phyloP scores from a whole-genome alignment of 1,284 basidiomycete species.

The Phylloporus sp. region DNA sequence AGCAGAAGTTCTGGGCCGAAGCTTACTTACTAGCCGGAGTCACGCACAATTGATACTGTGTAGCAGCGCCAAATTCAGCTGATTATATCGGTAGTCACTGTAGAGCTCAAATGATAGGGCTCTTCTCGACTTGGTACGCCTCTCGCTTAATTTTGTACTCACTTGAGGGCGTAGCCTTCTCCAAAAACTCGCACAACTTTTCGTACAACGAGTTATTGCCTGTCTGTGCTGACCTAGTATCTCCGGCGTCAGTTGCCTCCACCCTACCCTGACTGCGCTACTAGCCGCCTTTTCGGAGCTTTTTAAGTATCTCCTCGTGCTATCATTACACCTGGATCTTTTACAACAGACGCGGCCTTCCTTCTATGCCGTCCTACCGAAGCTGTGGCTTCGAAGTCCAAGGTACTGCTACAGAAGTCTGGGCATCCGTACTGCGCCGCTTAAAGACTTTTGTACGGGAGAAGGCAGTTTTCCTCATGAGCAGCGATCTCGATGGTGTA shows the following conservation, averaged over 20 bases:
- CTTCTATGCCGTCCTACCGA: slow-evolving; percentile 56
- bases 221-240: slow-evolving; percentile 61
- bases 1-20: too few relatives aligned
- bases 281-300: slow-evolving; percentile 70
- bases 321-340: slow-evolving; percentile 57
- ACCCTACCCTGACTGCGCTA: slow-evolving; percentile 66
- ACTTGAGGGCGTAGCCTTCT: slow-evolving; percentile 59
- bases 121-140: slow-evolving; percentile 71
- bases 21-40: too few relatives aligned
- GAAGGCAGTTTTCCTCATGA: slow-evolving; percentile 59
- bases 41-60: too few relatives aligned
- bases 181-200: slow-evolving; percentile 65
- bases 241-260: slow-evolving; percentile 60
- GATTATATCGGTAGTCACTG: too few relatives aligned
- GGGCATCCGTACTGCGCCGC: slow-evolving; percentile 73
- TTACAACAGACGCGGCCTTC: slow-evolving; percentile 65
- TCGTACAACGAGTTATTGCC: slow-evolving; percentile 72
- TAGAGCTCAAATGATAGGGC: too few relatives aligned
- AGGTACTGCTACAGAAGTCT: slow-evolving; percentile 78
- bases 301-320: slow-evolving; percentile 76
- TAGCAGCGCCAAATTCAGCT: too few relatives aligned
- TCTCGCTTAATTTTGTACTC: slow-evolving; percentile 15
- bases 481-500: slow-evolving; percentile 51
- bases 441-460: slow-evolving; percentile 63
- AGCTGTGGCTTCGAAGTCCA: slow-evolving; percentile 73